Conservation (phyloP, 1,284 basidiomycete species). For the Volvariella volvacea region DNA sequence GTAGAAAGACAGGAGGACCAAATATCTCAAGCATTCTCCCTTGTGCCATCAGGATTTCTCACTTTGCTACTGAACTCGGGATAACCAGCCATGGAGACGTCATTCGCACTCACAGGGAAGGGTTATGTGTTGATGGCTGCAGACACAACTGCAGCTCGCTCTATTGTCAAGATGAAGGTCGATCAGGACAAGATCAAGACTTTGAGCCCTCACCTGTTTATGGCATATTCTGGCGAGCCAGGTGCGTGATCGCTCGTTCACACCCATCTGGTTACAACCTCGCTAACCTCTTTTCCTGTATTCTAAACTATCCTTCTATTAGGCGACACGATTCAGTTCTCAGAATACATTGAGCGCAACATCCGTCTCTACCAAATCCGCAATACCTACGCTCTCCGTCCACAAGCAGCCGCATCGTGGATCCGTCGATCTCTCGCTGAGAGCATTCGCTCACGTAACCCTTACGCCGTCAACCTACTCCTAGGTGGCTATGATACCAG, state of each 20-base stretch:
- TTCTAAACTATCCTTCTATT: neutral
- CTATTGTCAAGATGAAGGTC: constrained; percentile 95
- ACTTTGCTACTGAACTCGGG: no score
- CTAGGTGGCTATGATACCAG: constrained; percentile 87
- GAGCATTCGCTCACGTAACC: constrained; percentile 81
- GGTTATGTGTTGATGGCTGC: constrained; percentile 89
- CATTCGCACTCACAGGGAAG: constrained; percentile 78
- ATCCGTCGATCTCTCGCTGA: constrained; percentile 88
- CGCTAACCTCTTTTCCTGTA: constrained; percentile 2
- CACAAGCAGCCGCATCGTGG: constrained; percentile 90
- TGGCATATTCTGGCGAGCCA: constrained; percentile 94
- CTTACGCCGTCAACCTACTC: constrained; percentile 91
- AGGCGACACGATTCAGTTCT: constrained; percentile 97
- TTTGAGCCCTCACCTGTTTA: constrained; percentile 86
- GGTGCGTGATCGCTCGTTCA: constrained; percentile 39
- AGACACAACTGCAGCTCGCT: constrained; percentile 84
- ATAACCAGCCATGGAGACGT: constrained; percentile 55
- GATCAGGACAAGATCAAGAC: constrained; percentile 98
- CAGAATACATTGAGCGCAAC: constrained; percentile 95
- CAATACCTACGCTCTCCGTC: constrained; percentile 85
- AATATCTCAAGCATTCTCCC: no score
- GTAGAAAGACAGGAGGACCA: no score
- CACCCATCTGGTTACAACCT: constrained; percentile 2
- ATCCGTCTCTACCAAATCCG: constrained; percentile 95
- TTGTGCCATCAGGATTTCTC: constrained; percentile 1